Evolutionary conservation across 139 green algal species (phyloP).

Genomic region (Chlamydomonas sp.): DNA sequence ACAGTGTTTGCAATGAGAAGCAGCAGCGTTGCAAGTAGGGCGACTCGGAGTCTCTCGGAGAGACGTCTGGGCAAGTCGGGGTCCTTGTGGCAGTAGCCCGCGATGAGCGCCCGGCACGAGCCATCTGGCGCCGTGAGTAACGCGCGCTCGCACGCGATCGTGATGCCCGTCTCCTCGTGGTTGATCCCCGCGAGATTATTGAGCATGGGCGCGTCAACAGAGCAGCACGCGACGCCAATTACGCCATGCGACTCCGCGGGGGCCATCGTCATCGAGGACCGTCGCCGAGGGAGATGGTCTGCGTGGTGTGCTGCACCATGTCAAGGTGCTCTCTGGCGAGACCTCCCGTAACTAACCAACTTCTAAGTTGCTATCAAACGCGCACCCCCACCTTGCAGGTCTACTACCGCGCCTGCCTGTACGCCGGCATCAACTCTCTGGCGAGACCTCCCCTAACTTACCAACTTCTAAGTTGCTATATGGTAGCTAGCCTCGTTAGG

Average conservation of each 20-base stretch:
- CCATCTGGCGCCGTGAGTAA: conserved; percentile 95
- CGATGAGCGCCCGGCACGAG: conserved; percentile 96
- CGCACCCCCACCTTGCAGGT: no score
- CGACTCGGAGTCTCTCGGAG: conserved; percentile 88
- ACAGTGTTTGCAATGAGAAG: conserved; percentile 56
- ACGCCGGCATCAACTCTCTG: no score
- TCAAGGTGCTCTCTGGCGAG: conserved; percentile 91
- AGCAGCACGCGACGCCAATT: conserved; percentile 95
- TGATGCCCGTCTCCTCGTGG: conserved; percentile 94
- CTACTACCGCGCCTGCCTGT: no score
- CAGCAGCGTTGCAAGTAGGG: conserved; percentile 76
- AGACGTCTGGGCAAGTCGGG: conserved; percentile 57
- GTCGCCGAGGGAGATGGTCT: conserved; percentile 78
- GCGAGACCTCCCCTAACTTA: no score
- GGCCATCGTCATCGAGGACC: no score
- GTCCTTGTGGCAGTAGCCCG: conserved; percentile 48
- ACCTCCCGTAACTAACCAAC: no score
- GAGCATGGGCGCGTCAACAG: conserved; percentile 57
- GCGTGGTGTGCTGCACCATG: conserved; percentile 88
- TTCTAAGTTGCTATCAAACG: no score
- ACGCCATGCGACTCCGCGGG: conserved; percentile 93
- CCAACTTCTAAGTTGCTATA: no score
- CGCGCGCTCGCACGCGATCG: conserved; percentile 85
- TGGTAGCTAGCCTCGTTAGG: no score
- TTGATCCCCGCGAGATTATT: conserved; percentile 83